Conservation (phyloP, 2,329 filamentous ascomycete species). For the Leptosphaerulina australis region DNA sequence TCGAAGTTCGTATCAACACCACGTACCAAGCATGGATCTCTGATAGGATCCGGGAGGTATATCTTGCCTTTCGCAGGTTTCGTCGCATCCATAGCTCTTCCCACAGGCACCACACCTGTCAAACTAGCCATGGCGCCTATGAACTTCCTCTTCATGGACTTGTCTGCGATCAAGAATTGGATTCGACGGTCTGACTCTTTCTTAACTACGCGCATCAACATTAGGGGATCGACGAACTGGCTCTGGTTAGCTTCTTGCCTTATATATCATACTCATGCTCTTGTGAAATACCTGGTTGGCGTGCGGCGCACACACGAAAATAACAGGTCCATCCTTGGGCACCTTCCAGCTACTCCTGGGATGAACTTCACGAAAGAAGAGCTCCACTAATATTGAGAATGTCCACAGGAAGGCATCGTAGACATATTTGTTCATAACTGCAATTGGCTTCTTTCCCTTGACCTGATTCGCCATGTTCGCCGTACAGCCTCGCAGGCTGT, state of each 20-base stretch:
- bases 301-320: conserved; percentile 96
- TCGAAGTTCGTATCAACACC: conserved; percentile 85
- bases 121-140: conserved; percentile 85
- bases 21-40: conserved; percentile 80
- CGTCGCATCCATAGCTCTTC: conserved; percentile 85
- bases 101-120: conserved; percentile 90
- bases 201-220: conserved; percentile 88
- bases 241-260: conserved; percentile 15
- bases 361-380: conserved; percentile 98
- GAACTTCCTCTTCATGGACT: conserved; percentile 88
- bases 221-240: conserved; percentile 92
- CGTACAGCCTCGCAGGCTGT: conserved; percentile 15
- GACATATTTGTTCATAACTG: conserved; percentile 71
- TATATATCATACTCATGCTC: not conserved
- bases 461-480: conserved; percentile 24
- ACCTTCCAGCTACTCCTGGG: conserved; percentile 95
- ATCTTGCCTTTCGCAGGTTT: conserved; percentile 79
- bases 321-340: conserved; percentile 82
- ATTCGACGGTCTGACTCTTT: conserved; percentile 87
- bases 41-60: conserved; percentile 86
- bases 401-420: conserved; percentile 80
- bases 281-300: conserved; percentile 65
- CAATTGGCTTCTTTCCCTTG: conserved; percentile 44
- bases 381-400: conserved; percentile 83
- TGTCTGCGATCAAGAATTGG: conserved; percentile 91